These are phyloP conservation scores for Phytophthora tentaculata DNA, from an alignment of 352 stramenopile genomes.

Conservation along the genomic window DNA sequence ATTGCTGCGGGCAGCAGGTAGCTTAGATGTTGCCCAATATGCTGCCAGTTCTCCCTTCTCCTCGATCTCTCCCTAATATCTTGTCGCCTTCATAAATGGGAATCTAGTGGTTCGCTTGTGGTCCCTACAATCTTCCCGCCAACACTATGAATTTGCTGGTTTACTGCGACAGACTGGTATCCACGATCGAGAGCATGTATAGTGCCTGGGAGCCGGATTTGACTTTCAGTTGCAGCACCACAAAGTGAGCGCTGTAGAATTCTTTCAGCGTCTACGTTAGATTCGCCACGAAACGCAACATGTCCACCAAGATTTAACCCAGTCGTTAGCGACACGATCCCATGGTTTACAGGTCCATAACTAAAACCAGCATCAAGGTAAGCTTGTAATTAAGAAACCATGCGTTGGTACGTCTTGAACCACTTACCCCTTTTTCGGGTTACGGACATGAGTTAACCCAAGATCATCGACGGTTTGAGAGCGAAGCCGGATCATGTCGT, in stretches of 20 bases:
- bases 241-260: too few species aligned
- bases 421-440: background rate
- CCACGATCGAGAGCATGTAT: background rate
- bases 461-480: too few species aligned
- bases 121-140: background rate
- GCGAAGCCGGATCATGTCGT: too few species aligned
- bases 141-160: background rate
- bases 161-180: background rate
- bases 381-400: too few species aligned
- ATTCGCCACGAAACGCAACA: background rate
- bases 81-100: background rate
- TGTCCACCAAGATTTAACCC: background rate
- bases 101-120: background rate
- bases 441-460: too few species aligned
- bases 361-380: background rate
- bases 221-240: too few species aligned
- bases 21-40: background rate
- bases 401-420: too few species aligned
- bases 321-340: background rate
- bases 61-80: background rate
- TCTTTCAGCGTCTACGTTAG: too few species aligned
- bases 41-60: background rate
- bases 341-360: background rate
- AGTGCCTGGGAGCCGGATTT: background rate
- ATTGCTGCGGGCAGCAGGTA: too few species aligned